Base-by-base conservation (phyloP, 225 moss, liverwort and hornwort genomes). In the Ulota crispa region DNA sequence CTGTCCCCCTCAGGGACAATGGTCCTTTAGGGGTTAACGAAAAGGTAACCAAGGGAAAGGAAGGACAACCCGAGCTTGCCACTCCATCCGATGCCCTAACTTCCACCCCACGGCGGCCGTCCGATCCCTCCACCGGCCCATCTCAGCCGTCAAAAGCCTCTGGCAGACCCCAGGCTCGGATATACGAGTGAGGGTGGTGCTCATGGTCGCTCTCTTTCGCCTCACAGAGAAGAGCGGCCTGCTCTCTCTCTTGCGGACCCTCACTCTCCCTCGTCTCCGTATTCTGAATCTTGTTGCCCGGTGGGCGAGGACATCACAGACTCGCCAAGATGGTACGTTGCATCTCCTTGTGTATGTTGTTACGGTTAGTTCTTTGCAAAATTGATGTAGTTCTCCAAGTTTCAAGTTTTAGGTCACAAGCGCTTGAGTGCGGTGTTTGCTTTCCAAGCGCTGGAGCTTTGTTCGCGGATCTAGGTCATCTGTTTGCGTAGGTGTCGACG, bases 241-340 rank as follows among this genome's bases (percentile, higher is more conserved):
- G 84, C 87, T 78, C 84, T 81, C 83, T 34, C 27, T 21, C 16
- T 7, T 50, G 12, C 31, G 27, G 9, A 12, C 3, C 41, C 11
- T 41, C 18, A 1, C 18, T 56, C 39, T 45, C 32, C 11, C 1
- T 34, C 7, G 8, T 52, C 28, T 26, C 19, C 53, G 70, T 37
- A 1, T 24, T n/a, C 70, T 65, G 57, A 60, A 52, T 45, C 43
- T 62, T 3, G 43, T 72, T 47, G 82, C 85, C 88, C 82, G 31
- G 82, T 77, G 85, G 88, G 83, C 82, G 72, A 31, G 77, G 52
- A 61, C 47, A 24, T 65, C 68, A 3, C 23, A 54, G 72, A 63
- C 72, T 88, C 82, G 80, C 63, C 80, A 77, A 70, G 18, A 88
- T 88, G 88, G 88, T 88, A 57, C 37, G 83, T 56, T 0, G 18